phyloP scores from a whole-genome alignment of 2,329 filamentous ascomycete species.

The Hypoxylon sp. region DNA sequence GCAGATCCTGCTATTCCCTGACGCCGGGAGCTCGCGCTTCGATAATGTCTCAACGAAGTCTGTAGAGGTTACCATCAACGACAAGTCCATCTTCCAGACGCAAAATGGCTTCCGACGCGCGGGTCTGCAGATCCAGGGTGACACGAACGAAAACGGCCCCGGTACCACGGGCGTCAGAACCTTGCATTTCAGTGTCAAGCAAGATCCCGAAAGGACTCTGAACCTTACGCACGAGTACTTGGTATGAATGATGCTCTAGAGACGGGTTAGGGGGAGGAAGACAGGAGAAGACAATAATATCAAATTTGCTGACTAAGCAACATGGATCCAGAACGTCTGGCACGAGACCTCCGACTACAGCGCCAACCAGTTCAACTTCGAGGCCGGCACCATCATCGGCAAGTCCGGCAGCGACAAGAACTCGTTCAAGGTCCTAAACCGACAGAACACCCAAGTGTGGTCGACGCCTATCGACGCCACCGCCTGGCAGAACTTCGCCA shows the following conservation, averaged over 20 bases:
- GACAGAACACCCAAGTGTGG: conserved; percentile 59
- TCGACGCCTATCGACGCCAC: conserved; percentile 60
- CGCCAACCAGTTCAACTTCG: conserved; percentile 57
- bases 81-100: conserved; percentile 62
- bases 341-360: conserved; percentile 52
- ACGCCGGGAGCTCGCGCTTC: conserved; percentile 56
- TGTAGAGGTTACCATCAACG: conserved; percentile 62
- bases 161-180: conserved; percentile 54
- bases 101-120: conserved; percentile 64
- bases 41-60: conserved; percentile 58
- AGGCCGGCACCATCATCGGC: conserved; percentile 56
- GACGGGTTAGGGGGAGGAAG: background rate
- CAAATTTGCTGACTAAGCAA: conserved; percentile 10
- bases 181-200: conserved; percentile 54
- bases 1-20: conserved; percentile 50
- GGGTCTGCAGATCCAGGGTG: conserved; percentile 61
- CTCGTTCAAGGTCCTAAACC: conserved; percentile 61
- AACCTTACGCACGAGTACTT: conserved; percentile 56
- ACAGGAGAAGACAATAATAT: background rate
- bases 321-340: conserved; percentile 53
- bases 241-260: conserved; percentile 35
- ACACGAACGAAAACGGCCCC: conserved; percentile 58
- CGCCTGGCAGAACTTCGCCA: conserved; percentile 74
- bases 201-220: conserved; percentile 50
- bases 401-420: conserved; percentile 55